A percentile compares a stretch with the other conserved stretches of the same genome.
These are phyloP conservation scores for Cephaloascus albidus DNA, from an alignment of 805 yeast species.

Conservation along the genomic window DNA sequence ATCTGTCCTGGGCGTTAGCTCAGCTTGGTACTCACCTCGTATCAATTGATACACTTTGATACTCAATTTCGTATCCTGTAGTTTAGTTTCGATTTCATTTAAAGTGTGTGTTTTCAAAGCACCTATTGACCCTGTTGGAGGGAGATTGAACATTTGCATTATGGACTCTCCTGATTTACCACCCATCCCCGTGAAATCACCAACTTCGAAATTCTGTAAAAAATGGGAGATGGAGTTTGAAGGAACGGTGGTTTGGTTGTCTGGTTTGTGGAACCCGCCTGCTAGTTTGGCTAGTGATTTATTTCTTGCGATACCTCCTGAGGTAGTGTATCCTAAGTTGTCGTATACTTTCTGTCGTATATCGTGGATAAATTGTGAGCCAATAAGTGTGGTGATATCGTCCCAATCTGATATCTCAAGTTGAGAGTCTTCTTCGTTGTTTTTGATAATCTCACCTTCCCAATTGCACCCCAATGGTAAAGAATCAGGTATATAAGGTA, in stretches of 20 bases:
- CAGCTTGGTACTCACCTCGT: constrained; percentile 51
- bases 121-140: constrained; percentile 23
- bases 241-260: constrained; percentile 70
- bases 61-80: constrained; percentile 41
- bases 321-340: constrained; percentile 72
- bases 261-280: constrained; percentile 78
- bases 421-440: constrained; percentile 6
- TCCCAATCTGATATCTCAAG: constrained; percentile 50
- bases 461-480: constrained; percentile 23
- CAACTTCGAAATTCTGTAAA: constrained; percentile 49
- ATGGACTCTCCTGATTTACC: constrained; percentile 74
- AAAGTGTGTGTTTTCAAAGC: constrained; percentile 7
- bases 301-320: constrained; percentile 76
- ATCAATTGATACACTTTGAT: constrained; percentile 49
- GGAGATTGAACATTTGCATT: constrained; percentile 37
- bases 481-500: constrained; percentile 36
- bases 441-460: constrained; percentile 14
- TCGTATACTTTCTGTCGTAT: constrained; percentile 44
- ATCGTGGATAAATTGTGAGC: constrained; percentile 46
- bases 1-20: constrained; percentile 47
- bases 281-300: constrained; percentile 82
- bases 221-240: constrained; percentile 40
- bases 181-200: constrained; percentile 85
- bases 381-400: constrained; percentile 61
- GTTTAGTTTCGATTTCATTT: constrained; percentile 9